Conservation (phyloP, 495 filamentous ascomycete genomes). For the Barbatosphaeria neglecta region DNA sequence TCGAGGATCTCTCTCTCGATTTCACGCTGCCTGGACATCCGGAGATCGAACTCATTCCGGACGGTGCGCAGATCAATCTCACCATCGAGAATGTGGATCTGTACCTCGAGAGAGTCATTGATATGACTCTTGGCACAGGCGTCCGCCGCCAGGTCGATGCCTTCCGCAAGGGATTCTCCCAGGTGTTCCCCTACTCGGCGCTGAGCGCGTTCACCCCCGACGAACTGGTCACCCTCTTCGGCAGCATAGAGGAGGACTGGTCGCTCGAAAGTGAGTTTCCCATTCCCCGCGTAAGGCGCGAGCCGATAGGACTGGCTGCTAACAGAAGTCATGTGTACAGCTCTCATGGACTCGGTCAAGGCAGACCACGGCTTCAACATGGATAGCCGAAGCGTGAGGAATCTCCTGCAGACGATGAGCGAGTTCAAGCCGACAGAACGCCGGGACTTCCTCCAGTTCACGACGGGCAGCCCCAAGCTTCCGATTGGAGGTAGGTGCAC, state of each 20-base stretch:
- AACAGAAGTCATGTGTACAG: conserved; percentile 34
- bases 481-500: conserved; percentile 96
- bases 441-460: conserved; percentile 94
- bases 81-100: conserved; percentile 80
- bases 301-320: conserved; percentile 1
- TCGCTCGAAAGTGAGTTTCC: conserved; percentile 75
- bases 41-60: conserved; percentile 67
- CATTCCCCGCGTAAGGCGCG: not conserved
- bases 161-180: conserved; percentile 84
- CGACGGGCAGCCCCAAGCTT: conserved; percentile 95
- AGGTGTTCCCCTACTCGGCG: conserved; percentile 91
- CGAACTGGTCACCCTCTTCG: conserved; percentile 95
- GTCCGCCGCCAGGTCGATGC: conserved; percentile 84
- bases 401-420: conserved; percentile 91
- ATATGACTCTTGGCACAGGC: conserved; percentile 78
- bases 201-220: conserved; percentile 90
- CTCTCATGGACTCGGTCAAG: conserved; percentile 96
- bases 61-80: conserved; percentile 61
- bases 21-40: conserved; percentile 93
- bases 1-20: conserved; percentile 85
- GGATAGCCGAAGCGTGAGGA: conserved; percentile 93
- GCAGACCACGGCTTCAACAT: conserved; percentile 99
- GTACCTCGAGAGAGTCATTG: conserved; percentile 84
- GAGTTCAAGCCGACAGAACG: conserved; percentile 64
- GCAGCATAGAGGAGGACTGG: conserved; percentile 92